Evolutionary conservation across 768 basidiomycete species (phyloP), one percentile per base, ranked within the genome.

Genomic region (Chalciporus piperatus): DNA sequence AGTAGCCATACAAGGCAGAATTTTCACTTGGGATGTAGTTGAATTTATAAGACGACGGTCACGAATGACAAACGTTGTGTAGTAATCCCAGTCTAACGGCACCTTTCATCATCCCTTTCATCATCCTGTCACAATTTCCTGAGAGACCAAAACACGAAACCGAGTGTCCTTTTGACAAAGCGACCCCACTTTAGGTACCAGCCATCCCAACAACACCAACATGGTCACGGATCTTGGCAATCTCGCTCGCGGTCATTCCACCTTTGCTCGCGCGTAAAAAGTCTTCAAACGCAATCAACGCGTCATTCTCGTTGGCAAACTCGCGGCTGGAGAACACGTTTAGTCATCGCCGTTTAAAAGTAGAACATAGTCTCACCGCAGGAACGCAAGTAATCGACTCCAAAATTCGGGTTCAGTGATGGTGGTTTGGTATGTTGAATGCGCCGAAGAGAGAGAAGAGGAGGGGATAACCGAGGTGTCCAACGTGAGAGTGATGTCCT

Each of bases 121-220:
- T 37, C 35, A 37, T 16, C 35, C 35, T 6, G n/a, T 37, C 22
- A 6, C 16, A 37, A 16, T 16, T 22, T n/a, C 35, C 35, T n/a
- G 35, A 37, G 16, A 16, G n/a, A 27, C 27, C 27, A 27, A 27
- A 27, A 27, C 27, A 27, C 9, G 27, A 27, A 32, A 14, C 32
- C 32, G n/a, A n/a, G n/a, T n/a, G n/a, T n/a, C 30, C 8, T 3
- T 4, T 3, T 32, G 30, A 32, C 30, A 13, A 32, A 10, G 30
- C 4, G 9, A 32, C 11, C 10, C 35, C 35, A 37, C 38, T 23
- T 72, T 65, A 91, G 47, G 80, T 84, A 12, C 92, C 92, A 19
- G 84, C 89, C 92, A 95, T 94, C 25, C 93, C 94, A 38, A 83
- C 77, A 22, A 96, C 79, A 5, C 93, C 93, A 16, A 93, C 88